Base-by-base conservation (phyloP, 2,329 filamentous ascomycete species). In the Aspergillus proliferans region DNA sequence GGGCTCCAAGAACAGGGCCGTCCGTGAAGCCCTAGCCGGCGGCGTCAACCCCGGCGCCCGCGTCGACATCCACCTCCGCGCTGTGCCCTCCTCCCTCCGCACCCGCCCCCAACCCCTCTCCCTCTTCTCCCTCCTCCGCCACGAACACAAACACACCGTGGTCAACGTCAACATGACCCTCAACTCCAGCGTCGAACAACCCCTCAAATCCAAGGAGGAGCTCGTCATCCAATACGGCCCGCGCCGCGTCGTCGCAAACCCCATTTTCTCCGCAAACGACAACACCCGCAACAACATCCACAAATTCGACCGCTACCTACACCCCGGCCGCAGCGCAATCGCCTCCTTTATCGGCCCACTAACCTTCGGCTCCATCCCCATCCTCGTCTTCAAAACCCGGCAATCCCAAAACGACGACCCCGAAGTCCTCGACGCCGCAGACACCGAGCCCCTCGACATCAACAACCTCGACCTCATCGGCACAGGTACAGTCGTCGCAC, bases 271-370 rank as follows among this genome's bases (percentile, higher is more conserved):
- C 0, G 83, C 88, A 64, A 78, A 82, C n/a, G 92, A 91, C 49
- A 89, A 86, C 64, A 96, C 92, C 0, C 88, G 89, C 43, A 97
- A 97, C 73, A 86, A 98, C 64, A 91, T 98, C 12, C 91, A 97
- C 79, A 98, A 98, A 70, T 97, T 90, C 71, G 87, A 89, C 69
- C 86, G 92, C 26, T 98, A 83, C 73, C 74, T 97, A 5, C 90
- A 97, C 68, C 91, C 93, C 0, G 93, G 93, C 3, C 86, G 89
- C 58, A 92, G 88, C 7, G 88, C 88, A 3, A 85, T 97, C 21
- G 93, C 91, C 6, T 87, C 86, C 9, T 95, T 96, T 69, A 86
- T 91, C 59, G 93, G 87, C 0, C 93, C 93, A 1, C 74, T 97
- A 6, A 93, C 86, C 2, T 98, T 93, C 92, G 93, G 93, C 24